phyloP scores from a whole-genome alignment of 306 rosid species.

The Sophora flavescens region DNA sequence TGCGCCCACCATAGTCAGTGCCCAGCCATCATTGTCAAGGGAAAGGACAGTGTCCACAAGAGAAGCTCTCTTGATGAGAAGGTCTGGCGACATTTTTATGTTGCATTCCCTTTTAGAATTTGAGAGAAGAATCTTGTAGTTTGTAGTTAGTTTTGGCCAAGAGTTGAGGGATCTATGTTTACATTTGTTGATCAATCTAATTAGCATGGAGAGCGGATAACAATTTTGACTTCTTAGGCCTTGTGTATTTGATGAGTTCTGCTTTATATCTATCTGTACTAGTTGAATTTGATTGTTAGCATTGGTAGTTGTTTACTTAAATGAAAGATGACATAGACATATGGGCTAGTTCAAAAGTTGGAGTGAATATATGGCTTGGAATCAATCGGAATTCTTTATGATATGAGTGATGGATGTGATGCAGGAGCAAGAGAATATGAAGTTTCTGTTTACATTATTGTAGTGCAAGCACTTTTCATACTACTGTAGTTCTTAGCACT shows the following conservation, averaged over 20 bases:
- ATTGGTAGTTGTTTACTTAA: conserved; percentile 1
- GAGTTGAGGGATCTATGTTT: conserved; percentile 17
- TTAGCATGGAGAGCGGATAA: not conserved
- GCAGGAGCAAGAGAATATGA: too few relatives aligned
- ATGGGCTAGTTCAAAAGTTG: conserved; percentile 22
- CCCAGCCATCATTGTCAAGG: too few relatives aligned
- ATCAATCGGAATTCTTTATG: too few relatives aligned
- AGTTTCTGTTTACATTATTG: too few relatives aligned
- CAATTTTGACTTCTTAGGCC: conserved; percentile 26
- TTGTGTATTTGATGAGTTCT: conserved; percentile 7
- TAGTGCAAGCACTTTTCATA: too few relatives aligned
- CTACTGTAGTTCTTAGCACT: too few relatives aligned
- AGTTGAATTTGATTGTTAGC: conserved; percentile 26
- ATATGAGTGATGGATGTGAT: too few relatives aligned
- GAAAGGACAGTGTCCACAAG: too few relatives aligned
- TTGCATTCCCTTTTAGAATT: conserved; percentile 16
- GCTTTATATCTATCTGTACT: not conserved
- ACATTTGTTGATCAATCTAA: conserved; percentile 29
- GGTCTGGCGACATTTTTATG: conserved; percentile 29
- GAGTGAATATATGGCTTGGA: too few relatives aligned
- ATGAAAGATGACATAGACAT: not conserved
- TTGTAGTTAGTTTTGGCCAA: too few relatives aligned
- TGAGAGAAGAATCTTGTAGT: not conserved
- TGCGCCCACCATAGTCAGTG: too few relatives aligned
- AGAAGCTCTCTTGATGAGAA: too few relatives aligned